Evolutionary conservation across 768 basidiomycete genomes (phyloP), one percentile per base, ranked within the genome.

Genomic region (Tulasnella sp.): DNA sequence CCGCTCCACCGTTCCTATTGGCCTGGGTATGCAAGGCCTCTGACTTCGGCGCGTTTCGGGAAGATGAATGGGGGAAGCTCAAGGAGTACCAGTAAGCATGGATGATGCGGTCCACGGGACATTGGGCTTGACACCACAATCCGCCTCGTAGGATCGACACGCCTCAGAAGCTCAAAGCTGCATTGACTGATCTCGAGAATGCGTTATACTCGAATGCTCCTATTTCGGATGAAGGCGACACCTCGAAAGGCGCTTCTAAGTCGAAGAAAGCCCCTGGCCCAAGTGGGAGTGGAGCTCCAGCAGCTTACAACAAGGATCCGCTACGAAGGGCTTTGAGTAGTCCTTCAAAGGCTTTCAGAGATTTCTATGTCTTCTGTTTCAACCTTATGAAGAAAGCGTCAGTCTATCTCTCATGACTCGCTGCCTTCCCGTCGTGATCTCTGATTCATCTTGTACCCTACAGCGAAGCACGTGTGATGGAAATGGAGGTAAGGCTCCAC

Each of bases 321-420:
- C 89, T 89, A 75, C 79, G 80, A 76, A 77, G 79, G 42, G 88
- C 86, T 78, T 83, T 84, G 6, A 77, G 78, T 19, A 80, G 89
- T 76, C 78, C 80, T 68, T 81, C 84, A 67, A 80, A 80, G 70
- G 84, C 87, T 3, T 92, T 92, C 78, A 78, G 81, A 69, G 84
- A 87, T 64, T 80, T 94, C 12, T 94, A 94, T 78, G 76, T 79
- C 52, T 94, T 87, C 78, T 88, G 88, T 75, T 94, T 93, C 77
- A 75, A 78, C 7, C 83, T 92, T 67, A 86, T 88, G 35, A 93
- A 92, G 79, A 85, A 87, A 35, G 83, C 86, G 90, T 94, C 80
- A 78, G 89, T 85, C 62, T 42, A 42, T 40, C 36, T n/a, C 42
- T 75, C 1, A 41, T 64, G n/a, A 36, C 65, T 34, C 67, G 12